Evolutionary conservation across 2,329 filamentous ascomycete species (phyloP).

Genomic region (Stagonosporopsis rhizophila): DNA sequence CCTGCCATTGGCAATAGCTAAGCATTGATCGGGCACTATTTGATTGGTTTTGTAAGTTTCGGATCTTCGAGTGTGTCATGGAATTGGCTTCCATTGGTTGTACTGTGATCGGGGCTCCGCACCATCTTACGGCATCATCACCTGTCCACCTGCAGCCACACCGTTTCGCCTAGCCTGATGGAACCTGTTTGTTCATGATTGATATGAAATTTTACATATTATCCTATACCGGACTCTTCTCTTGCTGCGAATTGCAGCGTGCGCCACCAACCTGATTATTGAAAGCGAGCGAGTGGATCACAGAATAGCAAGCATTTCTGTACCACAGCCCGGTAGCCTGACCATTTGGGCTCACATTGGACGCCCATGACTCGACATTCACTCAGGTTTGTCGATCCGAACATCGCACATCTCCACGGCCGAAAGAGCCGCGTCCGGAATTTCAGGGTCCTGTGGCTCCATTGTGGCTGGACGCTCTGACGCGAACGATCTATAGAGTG

Average conservation of each 20-base stretch:
- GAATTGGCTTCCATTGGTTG: not conserved
- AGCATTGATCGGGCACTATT: not conserved
- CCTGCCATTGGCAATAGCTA: not conserved
- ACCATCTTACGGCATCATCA: not conserved
- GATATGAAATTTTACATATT: not conserved
- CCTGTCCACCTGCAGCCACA: not conserved
- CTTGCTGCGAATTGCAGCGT: not conserved
- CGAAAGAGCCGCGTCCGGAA: not conserved
- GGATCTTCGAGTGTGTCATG: not conserved
- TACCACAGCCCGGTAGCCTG: not conserved
- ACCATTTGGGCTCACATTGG: slow-evolving; percentile 1
- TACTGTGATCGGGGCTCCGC: not conserved
- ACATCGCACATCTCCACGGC: not conserved
- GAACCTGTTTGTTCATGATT: not conserved
- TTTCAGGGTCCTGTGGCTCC: slow-evolving; percentile 1
- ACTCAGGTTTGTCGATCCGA: slow-evolving; percentile 9
- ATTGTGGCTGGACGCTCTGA: not conserved
- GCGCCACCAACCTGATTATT: not conserved
- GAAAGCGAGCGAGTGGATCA: not conserved
- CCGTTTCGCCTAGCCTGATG: not conserved
- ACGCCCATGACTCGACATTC: slow-evolving; percentile 7
- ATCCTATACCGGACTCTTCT: not conserved
- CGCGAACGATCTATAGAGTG: not conserved
- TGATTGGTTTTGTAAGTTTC: not conserved
- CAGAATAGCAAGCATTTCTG: not conserved